Base-by-base conservation (phyloP, 116 monocot genomes). In the Zostera marina region DNA sequence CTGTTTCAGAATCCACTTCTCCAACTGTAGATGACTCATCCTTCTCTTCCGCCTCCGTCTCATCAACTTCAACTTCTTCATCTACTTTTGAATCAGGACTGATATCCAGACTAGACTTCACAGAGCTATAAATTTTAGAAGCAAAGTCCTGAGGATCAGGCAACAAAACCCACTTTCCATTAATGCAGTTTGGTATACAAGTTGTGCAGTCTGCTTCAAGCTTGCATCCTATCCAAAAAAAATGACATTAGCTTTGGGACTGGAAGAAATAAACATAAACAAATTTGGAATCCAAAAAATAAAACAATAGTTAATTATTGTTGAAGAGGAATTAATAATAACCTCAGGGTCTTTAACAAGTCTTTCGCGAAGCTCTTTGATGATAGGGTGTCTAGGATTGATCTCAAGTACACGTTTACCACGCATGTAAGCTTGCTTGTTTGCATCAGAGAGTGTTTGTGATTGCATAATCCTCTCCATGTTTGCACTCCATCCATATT, bases 401-500 rank as follows among this genome's bases (percentile, higher is more conserved):
- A 96, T 80, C 76, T 96, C 94, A 6, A 96, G 80, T 22, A 89
- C 89, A 56, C 94, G 71, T 69, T 96, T 96, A 54, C 94, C 94
- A 2, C 78, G 79, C 94, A 96, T 96, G 63, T 89, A 89, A 2
- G 85, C 75, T 56, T 88, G 85, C 54, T 84, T 84, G 62, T 41
- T 82, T 10, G 84, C 66, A 65, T 89, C 94, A 10, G 85, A 82
- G 5, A 96, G 78, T 13, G 94, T 85, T 62, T 96, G 94, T 0
- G 89, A 71, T 71, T 96, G 94, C 94, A 96, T 96, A 46, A 96
- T 96, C 67, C 89, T 88, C 78, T 96, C 89, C 94, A 96, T 96
- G 66, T 96, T 96, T 45, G 94, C 82, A 64, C 94, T 96, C 94
- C 94, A 96, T 8, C 85, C 85, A 42, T 76, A 96, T 47, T 89